These are phyloP conservation scores for Paramyrothecium roridum DNA, from an alignment of 2,329 filamentous ascomycete species.

Conservation along the genomic window DNA sequence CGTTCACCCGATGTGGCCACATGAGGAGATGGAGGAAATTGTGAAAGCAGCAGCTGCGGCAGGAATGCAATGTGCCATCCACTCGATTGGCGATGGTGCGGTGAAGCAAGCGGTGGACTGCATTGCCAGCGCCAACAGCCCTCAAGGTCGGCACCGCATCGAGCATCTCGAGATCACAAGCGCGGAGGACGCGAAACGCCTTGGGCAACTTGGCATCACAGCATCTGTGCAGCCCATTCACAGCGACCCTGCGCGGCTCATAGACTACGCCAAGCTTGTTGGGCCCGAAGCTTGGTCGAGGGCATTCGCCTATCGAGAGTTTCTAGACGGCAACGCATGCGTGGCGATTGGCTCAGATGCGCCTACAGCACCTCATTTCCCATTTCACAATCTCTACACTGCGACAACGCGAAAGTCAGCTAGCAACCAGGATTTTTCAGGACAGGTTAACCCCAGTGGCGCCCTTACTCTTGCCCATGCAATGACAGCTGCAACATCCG, in stretches of 20 bases:
- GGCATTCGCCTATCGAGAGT: conserved; percentile 59
- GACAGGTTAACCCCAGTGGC: conserved; percentile 46
- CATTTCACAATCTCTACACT: conserved; percentile 50
- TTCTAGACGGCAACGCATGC: conserved; percentile 45
- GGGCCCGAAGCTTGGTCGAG: conserved; percentile 47
- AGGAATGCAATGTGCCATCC: conserved; percentile 49
- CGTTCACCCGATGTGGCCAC: neutral
- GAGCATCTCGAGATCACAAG: conserved; percentile 61
- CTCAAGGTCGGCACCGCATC: conserved; percentile 53
- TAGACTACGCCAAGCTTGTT: conserved; percentile 30
- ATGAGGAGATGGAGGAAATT: neutral
- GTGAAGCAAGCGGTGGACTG: conserved; percentile 53
- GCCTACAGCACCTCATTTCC: conserved; percentile 50
- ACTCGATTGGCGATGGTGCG: conserved; percentile 61
- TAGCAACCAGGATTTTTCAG: conserved; percentile 34
- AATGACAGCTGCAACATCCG: conserved; percentile 44
- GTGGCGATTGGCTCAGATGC: conserved; percentile 53
- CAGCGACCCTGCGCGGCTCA: conserved; percentile 46
- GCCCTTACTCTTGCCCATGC: conserved; percentile 45
- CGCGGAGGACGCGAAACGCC: conserved; percentile 49
- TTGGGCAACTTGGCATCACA: conserved; percentile 55
- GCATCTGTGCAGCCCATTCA: conserved; percentile 56
- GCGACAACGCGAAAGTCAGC: conserved; percentile 51
- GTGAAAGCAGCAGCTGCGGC: neutral
- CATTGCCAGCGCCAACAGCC: conserved; percentile 37